Base-by-base conservation (phyloP, 2,329 filamentous ascomycete species). In the Torrubiella hemipterigena region DNA sequence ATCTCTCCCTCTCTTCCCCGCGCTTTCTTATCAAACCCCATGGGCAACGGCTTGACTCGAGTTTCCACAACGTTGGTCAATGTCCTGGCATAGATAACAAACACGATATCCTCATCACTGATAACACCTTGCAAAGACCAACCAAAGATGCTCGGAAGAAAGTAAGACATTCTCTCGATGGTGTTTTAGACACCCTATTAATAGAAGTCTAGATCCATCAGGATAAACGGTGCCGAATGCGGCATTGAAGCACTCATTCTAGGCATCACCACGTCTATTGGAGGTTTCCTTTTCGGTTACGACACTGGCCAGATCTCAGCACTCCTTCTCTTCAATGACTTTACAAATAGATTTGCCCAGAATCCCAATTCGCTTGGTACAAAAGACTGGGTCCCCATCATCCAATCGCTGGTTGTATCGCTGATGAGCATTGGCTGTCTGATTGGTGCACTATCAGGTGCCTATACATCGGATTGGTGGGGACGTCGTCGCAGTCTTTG, bases 251-350 rank as follows among this genome's bases (percentile, higher is more conserved):
- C 59, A 16, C 39, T 63, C 36, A 31, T 63, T 17, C 42, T 74
- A 17, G 68, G 67, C 27, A 51, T 63, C 20, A 56, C 66, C 25
- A 71, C 69, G 26, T 69, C 65, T 27, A 63, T 77, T 24, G 72
- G 72, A 37, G 73, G 70, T 29, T 73, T 73, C 49, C 62, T 77
- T 38, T 76, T 75, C 47, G 73, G 73, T 29, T 76, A 75, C 41
- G 73, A 77, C 41, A 77, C 69, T 8, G 73, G 70, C 40, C 68
- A 73, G 43, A 73, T 74, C 31, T 70, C 67, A 6, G 56, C 54
- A 24, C 60, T 68, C 45, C 50, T 67, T 8, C 48, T 64, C 13
- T 68, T 68, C 45, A 35, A 47, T 8, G 68, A 77, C 48, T 77
- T 73, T 46, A 58, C 61, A 17, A 31, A 58, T n/a, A 65, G 71